Conservation (phyloP, 768 basidiomycete species). For the Leccinum subgranulosum region DNA sequence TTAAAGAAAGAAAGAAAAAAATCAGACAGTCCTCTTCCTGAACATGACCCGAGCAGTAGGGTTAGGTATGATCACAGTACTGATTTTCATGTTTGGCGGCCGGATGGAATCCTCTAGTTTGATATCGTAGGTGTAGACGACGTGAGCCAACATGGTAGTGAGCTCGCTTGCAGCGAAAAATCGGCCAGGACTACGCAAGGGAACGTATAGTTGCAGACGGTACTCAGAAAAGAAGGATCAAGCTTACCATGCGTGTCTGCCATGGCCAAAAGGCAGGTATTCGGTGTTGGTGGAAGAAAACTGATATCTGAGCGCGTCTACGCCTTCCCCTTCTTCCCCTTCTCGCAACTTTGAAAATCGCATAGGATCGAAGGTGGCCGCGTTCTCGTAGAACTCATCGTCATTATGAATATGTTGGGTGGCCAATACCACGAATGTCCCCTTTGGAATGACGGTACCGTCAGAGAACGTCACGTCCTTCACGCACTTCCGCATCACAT, state of each 20-base stretch:
- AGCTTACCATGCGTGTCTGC: not conserved
- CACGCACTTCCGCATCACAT: constrained; percentile 7
- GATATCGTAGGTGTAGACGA: not conserved
- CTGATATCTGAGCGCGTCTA: not conserved
- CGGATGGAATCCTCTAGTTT: not conserved
- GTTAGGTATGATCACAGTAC: not conserved
- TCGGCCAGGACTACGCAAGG: not conserved
- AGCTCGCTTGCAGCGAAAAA: not conserved
- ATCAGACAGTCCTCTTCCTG: not conserved
- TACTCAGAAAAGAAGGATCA: not conserved
- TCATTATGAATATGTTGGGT: constrained; percentile 24
- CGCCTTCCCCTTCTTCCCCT: not conserved
- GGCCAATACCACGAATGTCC: constrained; percentile 25
- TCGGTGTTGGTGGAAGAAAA: not conserved
- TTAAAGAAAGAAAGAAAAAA: not conserved
- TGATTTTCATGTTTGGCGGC: not conserved
- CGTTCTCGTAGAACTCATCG: constrained; percentile 28
- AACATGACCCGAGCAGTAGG: not conserved
- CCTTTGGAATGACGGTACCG: constrained; percentile 36
- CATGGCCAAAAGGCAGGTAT: not conserved
- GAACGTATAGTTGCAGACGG: not conserved
- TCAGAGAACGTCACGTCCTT: constrained; percentile 30
- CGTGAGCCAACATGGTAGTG: not conserved
- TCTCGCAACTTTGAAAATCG: not conserved
- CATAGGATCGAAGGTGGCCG: constrained; percentile 14